Evolutionary conservation across 1,284 basidiomycete species (phyloP).

Genomic region (Phellopilus nigrolimitatus): DNA sequence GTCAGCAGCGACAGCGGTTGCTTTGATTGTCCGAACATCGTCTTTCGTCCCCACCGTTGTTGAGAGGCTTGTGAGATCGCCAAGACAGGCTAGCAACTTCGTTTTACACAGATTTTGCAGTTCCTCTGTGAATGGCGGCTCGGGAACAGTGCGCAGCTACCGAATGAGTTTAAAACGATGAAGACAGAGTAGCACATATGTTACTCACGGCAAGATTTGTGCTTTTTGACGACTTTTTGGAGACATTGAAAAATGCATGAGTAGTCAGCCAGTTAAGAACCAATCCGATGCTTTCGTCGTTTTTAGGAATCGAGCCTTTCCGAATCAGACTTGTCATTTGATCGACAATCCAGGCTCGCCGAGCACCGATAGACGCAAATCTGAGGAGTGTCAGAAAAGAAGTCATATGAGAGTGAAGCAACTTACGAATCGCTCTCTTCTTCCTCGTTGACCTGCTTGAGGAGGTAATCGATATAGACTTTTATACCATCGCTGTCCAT

Average conservation of each 20-base stretch:
- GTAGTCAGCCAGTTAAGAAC: slow-evolving; percentile 81
- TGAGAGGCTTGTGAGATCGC: slow-evolving; percentile 65
- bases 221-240: slow-evolving; percentile 72
- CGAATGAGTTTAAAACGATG: slow-evolving; percentile 3
- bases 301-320: slow-evolving; percentile 78
- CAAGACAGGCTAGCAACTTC: slow-evolving; percentile 71
- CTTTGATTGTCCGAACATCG: slow-evolving; percentile 49
- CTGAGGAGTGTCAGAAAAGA: slow-evolving; percentile 19
- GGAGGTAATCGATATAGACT: slow-evolving; percentile 72
- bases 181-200: slow-evolving; percentile 7
- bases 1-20: slow-evolving; percentile 58
- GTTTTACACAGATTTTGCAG: slow-evolving; percentile 62
- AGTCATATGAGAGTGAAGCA: slow-evolving; percentile 11
- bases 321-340: slow-evolving; percentile 79
- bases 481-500: slow-evolving; percentile 76
- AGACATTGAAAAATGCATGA: slow-evolving; percentile 77
- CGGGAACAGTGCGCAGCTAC: slow-evolving; percentile 61
- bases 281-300: slow-evolving; percentile 70
- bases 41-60: slow-evolving; percentile 17
- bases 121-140: slow-evolving; percentile 69
- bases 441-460: slow-evolving; percentile 55
- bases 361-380: slow-evolving; percentile 39
- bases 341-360: slow-evolving; percentile 81
- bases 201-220: slow-evolving; percentile 55
- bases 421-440: slow-evolving; percentile 40